phyloP scores from a whole-genome alignment of 495 filamentous ascomycete species.

The Lineolata rhizophorae region DNA sequence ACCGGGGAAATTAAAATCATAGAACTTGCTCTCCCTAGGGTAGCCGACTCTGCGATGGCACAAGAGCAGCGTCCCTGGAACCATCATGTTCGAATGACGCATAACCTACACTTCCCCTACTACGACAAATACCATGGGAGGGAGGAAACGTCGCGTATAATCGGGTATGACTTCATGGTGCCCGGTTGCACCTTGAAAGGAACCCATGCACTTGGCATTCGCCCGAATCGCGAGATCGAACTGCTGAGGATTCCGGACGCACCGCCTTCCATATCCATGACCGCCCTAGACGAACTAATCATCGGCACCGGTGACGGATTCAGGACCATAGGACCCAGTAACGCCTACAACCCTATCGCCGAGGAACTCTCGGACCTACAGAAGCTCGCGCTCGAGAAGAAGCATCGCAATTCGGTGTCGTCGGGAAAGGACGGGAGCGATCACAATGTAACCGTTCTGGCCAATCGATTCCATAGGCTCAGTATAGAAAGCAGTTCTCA shows the following conservation, averaged over 20 bases:
- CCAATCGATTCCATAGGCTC: background rate
- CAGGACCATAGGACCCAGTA: slow-evolving; percentile 3
- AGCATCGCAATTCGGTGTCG: background rate
- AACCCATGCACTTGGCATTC: slow-evolving; percentile 42
- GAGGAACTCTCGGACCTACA: slow-evolving; percentile 11
- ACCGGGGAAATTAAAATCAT: slow-evolving; percentile 55
- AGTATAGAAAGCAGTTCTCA: background rate
- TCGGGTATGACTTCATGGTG: slow-evolving; percentile 73
- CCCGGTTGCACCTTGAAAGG: slow-evolving; percentile 34
- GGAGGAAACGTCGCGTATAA: slow-evolving; percentile 40
- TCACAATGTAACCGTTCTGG: background rate
- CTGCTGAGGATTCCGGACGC: slow-evolving; percentile 28
- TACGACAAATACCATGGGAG: slow-evolving; percentile 21
- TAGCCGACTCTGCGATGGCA: slow-evolving; percentile 22
- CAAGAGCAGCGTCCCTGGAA: too few relatives aligned
- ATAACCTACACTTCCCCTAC: slow-evolving; percentile 29
- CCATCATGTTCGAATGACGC: slow-evolving; percentile 25
- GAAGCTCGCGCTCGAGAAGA: slow-evolving; percentile 1
- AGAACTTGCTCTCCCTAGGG: slow-evolving; percentile 15
- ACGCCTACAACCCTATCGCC: slow-evolving; percentile 6
- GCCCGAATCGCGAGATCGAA: slow-evolving; percentile 43
- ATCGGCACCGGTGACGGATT: background rate
- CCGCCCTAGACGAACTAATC: slow-evolving; percentile 10
- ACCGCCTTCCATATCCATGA: slow-evolving; percentile 9
- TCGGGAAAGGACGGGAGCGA: too few relatives aligned